These are phyloP conservation scores for Mycena sanguinolenta DNA, from an alignment of 768 basidiomycete species.

Conservation along the genomic window DNA sequence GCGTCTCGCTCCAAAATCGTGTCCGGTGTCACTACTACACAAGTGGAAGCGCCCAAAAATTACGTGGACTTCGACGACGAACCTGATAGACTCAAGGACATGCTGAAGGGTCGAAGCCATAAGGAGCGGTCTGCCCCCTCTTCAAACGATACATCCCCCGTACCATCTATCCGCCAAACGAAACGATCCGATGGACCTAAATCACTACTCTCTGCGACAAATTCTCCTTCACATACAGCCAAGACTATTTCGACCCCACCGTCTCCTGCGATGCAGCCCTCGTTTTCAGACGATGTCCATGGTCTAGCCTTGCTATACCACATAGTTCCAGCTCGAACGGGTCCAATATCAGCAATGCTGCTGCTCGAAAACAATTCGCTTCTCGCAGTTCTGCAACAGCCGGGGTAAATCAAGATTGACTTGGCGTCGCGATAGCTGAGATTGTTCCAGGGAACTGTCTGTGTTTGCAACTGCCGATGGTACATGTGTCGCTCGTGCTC, in stretches of 20 bases:
- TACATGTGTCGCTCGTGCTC: slow-evolving; percentile 45
- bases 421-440: neutral
- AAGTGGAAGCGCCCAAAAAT: slow-evolving; percentile 82
- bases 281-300: slow-evolving; percentile 43
- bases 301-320: slow-evolving; percentile 54
- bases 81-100: slow-evolving; percentile 78
- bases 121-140: slow-evolving; percentile 50
- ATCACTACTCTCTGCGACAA: slow-evolving; percentile 61
- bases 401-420: slow-evolving; percentile 64
- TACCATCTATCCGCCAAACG: slow-evolving; percentile 25
- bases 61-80: slow-evolving; percentile 89
- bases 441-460: slow-evolving; percentile 61
- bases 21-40: slow-evolving; percentile 78
- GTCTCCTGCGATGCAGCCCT: slow-evolving; percentile 48
- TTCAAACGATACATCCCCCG: slow-evolving; percentile 29
- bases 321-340: slow-evolving; percentile 62
- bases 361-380: slow-evolving; percentile 57
- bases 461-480: slow-evolving; percentile 70
- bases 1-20: slow-evolving; percentile 73
- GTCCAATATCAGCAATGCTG: slow-evolving; percentile 60
- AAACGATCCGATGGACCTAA: slow-evolving; percentile 54
- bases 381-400: slow-evolving; percentile 69
- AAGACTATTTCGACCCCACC: slow-evolving; percentile 56
- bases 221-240: slow-evolving; percentile 57
- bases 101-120: slow-evolving; percentile 69